Evolutionary conservation across 108 stramenopile species (phyloP).

Genomic region (Fragilaria crotonensis): DNA sequence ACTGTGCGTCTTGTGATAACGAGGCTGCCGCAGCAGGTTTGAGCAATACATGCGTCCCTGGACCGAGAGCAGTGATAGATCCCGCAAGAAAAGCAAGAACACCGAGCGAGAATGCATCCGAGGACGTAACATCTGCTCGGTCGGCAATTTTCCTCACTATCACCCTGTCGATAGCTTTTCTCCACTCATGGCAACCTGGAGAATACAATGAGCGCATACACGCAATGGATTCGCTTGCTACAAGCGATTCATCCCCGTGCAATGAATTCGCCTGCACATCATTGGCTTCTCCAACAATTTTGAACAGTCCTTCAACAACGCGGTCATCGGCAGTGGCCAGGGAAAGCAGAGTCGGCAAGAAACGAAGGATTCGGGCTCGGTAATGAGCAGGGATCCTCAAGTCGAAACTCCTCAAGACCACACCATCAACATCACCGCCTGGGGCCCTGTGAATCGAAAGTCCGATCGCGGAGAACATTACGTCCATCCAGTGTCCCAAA

Average conservation of each 20-base stretch:
- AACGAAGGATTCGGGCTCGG: slow-evolving; percentile 43
- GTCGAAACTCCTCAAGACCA: neutral
- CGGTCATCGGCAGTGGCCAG: slow-evolving; percentile 15
- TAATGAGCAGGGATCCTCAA: slow-evolving; percentile 26
- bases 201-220: slow-evolving; percentile 50
- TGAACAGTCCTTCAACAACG: slow-evolving; percentile 37
- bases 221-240: slow-evolving; percentile 42
- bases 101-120: slow-evolving; percentile 11
- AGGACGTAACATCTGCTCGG: slow-evolving; percentile 4
- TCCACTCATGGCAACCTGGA: slow-evolving; percentile 19
- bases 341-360: slow-evolving; percentile 39
- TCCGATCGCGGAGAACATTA: neutral
- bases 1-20: slow-evolving; percentile 30
- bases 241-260: slow-evolving; percentile 20
- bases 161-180: slow-evolving; percentile 16
- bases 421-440: neutral
- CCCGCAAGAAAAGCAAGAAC: slow-evolving; percentile 68
- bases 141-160: slow-evolving; percentile 6
- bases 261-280: neutral
- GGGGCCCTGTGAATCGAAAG: neutral
- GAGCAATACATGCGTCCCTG: slow-evolving; percentile 54
- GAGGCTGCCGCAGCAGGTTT: slow-evolving; percentile 58
- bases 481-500: neutral
- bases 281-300: slow-evolving; percentile 30
- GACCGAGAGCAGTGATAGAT: slow-evolving; percentile 18